These are phyloP conservation scores for Apiotrichum porosum DNA, from an alignment of 1,284 basidiomycete species.

Conservation along the genomic window DNA sequence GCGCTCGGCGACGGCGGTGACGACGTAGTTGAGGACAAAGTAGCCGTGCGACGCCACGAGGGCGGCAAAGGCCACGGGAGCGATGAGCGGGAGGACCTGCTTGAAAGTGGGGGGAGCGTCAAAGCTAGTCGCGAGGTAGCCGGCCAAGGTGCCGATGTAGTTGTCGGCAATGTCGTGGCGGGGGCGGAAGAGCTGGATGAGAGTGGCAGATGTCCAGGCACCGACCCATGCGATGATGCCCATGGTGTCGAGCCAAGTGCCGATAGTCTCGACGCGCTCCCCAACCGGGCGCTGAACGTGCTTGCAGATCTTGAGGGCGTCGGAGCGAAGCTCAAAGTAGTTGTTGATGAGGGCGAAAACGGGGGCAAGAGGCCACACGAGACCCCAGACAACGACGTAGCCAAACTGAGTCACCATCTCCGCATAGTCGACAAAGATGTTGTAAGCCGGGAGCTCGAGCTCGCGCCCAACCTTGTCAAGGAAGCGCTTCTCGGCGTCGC, in stretches of 20 bases:
- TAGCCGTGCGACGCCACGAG: conserved; percentile 76
- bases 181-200: conserved; percentile 75
- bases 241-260: conserved; percentile 87
- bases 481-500: conserved; percentile 41
- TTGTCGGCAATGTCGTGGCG: not conserved
- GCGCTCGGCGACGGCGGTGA: conserved; percentile 67
- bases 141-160: conserved; percentile 15
- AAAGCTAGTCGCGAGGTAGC: conserved; percentile 34
- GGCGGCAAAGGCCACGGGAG: conserved; percentile 67
- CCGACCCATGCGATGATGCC: conserved; percentile 83
- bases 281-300: conserved; percentile 83
- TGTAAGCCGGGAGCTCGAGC: conserved; percentile 74
- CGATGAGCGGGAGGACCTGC: conserved; percentile 47
- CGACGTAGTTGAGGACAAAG: conserved; percentile 60
- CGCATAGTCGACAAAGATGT: conserved; percentile 75
- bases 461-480: conserved; percentile 72
- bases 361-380: conserved; percentile 92
- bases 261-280: conserved; percentile 79
- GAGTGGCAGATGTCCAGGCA: conserved; percentile 74
- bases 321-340: conserved; percentile 83
- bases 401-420: conserved; percentile 95
- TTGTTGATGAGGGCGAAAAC: conserved; percentile 57
- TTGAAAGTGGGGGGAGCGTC: conserved; percentile 25
- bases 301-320: conserved; percentile 89
- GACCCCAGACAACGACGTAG: conserved; percentile 84